Percentiles rank a stretch among this genome's conserved stretches.
Evolutionary conservation across 306 rosid genomes (phyloP).

Genomic region (Rosa persica): DNA sequence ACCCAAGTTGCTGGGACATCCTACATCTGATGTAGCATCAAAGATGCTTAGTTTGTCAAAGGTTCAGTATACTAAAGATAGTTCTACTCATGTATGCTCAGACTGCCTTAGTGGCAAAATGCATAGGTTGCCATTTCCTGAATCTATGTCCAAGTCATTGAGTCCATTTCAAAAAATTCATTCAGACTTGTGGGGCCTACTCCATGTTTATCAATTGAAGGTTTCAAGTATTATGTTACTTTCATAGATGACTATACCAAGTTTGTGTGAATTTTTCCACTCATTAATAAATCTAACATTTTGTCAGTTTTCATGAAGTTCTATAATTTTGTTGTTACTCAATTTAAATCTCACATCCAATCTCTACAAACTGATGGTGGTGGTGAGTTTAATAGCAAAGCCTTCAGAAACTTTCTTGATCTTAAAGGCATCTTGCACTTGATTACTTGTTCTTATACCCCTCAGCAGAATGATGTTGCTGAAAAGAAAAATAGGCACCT

Average conservation of each 20-base stretch:
- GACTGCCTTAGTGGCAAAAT: neutral
- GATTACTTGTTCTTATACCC: neutral
- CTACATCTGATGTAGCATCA: too few species aligned
- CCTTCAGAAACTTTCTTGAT: neutral
- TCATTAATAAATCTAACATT: neutral
- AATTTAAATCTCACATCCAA: neutral
- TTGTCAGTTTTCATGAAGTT: neutral
- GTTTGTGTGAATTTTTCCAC: neutral
- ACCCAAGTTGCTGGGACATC: too few species aligned
- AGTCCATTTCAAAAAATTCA: neutral
- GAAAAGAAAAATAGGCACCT: neutral
- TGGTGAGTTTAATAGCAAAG: neutral
- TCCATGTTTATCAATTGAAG: neutral
- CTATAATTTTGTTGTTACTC: neutral
- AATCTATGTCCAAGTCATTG: neutral
- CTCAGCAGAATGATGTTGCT: neutral
- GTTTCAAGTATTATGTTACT: neutral
- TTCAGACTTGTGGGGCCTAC: neutral
- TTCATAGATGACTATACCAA: neutral
- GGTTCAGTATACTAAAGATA: neutral
- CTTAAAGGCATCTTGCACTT: neutral
- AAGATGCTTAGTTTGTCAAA: too few species aligned
- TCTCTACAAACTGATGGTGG: neutral
- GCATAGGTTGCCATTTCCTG: neutral
- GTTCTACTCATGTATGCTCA: neutral